Evolutionary conservation across 495 filamentous ascomycete genomes (phyloP).

Genomic region (Penicillium pulvis): DNA sequence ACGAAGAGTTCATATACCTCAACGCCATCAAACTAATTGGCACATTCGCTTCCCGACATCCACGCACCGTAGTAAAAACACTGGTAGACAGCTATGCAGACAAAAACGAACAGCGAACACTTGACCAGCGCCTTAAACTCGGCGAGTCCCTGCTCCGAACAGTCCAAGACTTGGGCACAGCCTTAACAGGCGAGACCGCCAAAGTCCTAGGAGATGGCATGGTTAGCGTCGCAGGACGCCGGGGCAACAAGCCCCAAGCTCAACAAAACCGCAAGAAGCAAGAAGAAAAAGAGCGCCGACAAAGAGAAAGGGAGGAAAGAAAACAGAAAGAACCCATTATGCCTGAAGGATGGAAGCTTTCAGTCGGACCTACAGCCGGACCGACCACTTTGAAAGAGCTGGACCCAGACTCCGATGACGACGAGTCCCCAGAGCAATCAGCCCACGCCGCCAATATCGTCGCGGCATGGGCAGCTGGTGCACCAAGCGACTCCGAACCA

Average conservation of each 20-base stretch:
- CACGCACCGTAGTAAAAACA: constrained; percentile 63
- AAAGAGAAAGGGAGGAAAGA: constrained; percentile 48
- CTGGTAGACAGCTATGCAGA: constrained; percentile 73
- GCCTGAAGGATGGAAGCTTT: constrained; percentile 37
- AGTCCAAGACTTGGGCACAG: constrained; percentile 64
- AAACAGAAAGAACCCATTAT: constrained; percentile 30
- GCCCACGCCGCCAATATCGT: constrained; percentile 65
- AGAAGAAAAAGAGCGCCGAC: constrained; percentile 46
- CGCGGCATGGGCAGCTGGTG: constrained; percentile 70
- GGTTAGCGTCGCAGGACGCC: constrained; percentile 66
- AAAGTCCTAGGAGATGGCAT: constrained; percentile 61
- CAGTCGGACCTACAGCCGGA: constrained; percentile 23
- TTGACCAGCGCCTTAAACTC: constrained; percentile 70
- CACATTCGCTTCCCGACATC: constrained; percentile 64
- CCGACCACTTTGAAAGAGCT: constrained; percentile 10
- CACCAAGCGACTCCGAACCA: constrained; percentile 48
- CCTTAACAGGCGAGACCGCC: constrained; percentile 59
- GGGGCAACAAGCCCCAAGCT: constrained; percentile 55
- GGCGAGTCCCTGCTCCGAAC: constrained; percentile 73
- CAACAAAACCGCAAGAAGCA: constrained; percentile 55
- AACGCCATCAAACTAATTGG: constrained; percentile 69
- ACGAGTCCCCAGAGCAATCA: constrained; percentile 50
- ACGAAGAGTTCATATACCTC: constrained; percentile 76
- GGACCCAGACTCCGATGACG: constrained; percentile 45
- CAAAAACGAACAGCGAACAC: constrained; percentile 52